phyloP scores from a whole-genome alignment of 2,329 filamentous ascomycete genomes.

The Aspergillus sp. region DNA sequence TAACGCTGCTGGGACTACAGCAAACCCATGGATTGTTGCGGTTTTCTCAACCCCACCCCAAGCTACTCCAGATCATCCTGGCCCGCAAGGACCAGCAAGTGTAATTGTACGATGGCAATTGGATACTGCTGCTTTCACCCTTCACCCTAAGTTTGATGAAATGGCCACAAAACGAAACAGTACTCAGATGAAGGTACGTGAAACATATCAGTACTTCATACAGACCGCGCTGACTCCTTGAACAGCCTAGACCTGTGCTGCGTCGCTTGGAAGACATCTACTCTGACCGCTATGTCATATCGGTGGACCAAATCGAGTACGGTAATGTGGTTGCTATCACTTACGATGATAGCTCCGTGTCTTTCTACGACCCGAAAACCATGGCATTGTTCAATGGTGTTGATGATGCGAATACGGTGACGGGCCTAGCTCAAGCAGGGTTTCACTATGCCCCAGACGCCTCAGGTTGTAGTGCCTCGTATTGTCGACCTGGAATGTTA shows the following conservation, averaged over 20 bases:
- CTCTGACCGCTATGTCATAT: conserved; percentile 70
- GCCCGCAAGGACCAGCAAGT: conserved; percentile 67
- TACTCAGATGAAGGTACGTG: conserved; percentile 43
- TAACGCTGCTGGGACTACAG: conserved; percentile 55
- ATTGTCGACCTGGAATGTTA: background rate
- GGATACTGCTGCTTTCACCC: conserved; percentile 61
- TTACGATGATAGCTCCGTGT: conserved; percentile 77
- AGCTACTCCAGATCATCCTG: conserved; percentile 55
- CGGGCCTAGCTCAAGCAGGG: conserved; percentile 72
- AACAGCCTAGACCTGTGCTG: conserved; percentile 54
- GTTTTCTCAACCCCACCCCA: conserved; percentile 66
- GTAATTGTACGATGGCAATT: conserved; percentile 83
- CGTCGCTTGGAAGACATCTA: conserved; percentile 68
- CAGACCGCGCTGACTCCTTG: conserved; percentile 18
- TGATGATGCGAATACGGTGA: conserved; percentile 65
- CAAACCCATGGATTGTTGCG: conserved; percentile 66
- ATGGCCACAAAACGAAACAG: conserved; percentile 66
- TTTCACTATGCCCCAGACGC: conserved; percentile 70
- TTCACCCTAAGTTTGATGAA: conserved; percentile 78
- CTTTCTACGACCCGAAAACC: conserved; percentile 74
- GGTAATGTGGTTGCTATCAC: conserved; percentile 71
- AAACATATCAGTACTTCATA: background rate
- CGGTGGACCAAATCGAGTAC: conserved; percentile 67
- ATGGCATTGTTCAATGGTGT: conserved; percentile 69
- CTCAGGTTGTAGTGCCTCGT: conserved; percentile 52